Base-by-base conservation (phyloP, 257 asterid genomes). In the Pogostemon cablin region DNA sequence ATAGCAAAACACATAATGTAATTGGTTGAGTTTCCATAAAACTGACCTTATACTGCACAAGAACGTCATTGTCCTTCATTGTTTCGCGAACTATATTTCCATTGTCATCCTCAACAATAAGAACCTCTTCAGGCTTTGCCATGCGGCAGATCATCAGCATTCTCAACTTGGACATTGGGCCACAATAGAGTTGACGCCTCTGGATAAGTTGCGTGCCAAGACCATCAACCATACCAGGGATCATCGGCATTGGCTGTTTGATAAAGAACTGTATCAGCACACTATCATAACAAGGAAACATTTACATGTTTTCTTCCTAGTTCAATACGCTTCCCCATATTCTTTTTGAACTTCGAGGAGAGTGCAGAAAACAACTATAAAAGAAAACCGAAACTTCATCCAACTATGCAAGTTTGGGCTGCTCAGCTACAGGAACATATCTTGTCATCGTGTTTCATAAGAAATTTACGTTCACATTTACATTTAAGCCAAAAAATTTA, bases 91-190 rank as follows among this genome's bases (percentile, higher is more conserved):
- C 97, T 70, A 91, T 86, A 79, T 91, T 91, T 62, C 97, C 97
- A 81, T 91, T 91, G 74, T 91, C 96, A 86, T 91, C 97, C 79
- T 91, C 96, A 65, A 92, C 96, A 66, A 92, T 81, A 70, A 92
- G 81, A 85, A 92, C 96, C 75, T 92, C 98, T 84, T 92, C 98
- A 46, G 98, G 98, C 82, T 91, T 91, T 3, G 98, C 98, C 98
- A 91, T 91, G 74, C 96, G 96, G 42, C 95, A 89, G 78, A 91
- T 91, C 95, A 87, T 91, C 55, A 91, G 89, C 58, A 79, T 69
- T 75, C 98, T 91, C 88, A 91, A 80, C 78, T 89, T 91, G 47
- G 98, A 91, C 98, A 89, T 86, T 38, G 96, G 91, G 60, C 74
- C 92, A 63, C 90, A 71, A 75, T 87, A 89, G 76, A 91, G 95